phyloP scores from a whole-genome alignment of 164 flowering plant genomes.

The Sextonia rubra region DNA sequence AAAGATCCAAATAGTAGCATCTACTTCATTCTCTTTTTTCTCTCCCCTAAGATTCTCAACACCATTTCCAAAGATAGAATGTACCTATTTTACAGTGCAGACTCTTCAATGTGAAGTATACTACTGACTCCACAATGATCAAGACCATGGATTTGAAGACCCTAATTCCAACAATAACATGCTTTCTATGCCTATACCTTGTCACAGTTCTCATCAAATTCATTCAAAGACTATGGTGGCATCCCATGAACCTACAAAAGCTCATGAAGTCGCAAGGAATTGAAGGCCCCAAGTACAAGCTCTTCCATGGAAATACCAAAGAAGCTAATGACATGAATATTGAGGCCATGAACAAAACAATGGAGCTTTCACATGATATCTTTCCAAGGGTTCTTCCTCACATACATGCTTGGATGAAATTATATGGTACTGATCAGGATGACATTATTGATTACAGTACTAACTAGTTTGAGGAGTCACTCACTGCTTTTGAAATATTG shows the following conservation, averaged over 20 bases:
- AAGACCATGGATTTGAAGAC: not conserved
- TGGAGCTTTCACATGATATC: conserved; percentile 25
- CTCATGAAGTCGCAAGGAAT: conserved; percentile 21
- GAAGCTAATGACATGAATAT: conserved; percentile 16
- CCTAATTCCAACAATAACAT: not conserved
- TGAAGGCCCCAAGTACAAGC: conserved; percentile 21
- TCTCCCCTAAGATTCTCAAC: not conserved
- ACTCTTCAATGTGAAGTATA: not conserved
- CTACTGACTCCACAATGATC: not conserved
- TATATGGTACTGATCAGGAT: conserved; percentile 13
- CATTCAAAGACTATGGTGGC: conserved; percentile 20
- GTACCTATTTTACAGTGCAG: not conserved
- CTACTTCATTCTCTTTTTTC: not conserved
- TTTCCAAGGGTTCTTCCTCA: conserved; percentile 22
- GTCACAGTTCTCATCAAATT: conserved; percentile 5
- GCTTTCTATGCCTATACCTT: not conserved
- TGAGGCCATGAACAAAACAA: conserved; percentile 13
- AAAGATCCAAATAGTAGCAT: not conserved
- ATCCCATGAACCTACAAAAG: conserved; percentile 12
- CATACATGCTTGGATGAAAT: conserved; percentile 18
- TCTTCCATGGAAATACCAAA: conserved; percentile 24
- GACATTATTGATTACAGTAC: not conserved
- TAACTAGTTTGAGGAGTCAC: not conserved
- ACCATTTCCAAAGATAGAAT: not conserved
- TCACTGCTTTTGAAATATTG: not conserved